Evolutionary conservation across 1,284 basidiomycete genomes (phyloP), one percentile per base, ranked within the genome.

Genomic region (Apiotrichum gamsii): DNA sequence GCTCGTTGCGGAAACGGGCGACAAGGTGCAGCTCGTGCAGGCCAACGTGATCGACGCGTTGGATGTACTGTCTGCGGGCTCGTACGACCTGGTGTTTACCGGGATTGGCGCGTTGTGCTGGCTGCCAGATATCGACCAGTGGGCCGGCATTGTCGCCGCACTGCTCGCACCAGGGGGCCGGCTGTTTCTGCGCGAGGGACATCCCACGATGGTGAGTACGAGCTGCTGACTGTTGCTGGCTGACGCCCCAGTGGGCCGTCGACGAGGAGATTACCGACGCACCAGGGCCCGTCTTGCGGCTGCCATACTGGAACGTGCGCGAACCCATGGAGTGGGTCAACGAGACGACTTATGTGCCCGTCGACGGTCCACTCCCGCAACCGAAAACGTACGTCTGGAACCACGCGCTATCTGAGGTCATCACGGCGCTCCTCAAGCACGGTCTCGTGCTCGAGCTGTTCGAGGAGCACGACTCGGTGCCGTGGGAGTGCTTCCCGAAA

Each of bases 41-140:
- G 45, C 38, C 5, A 35, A 46, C 25, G 45, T 46, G 19, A 35
- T 40, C 25, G 45, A 34, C 5, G 38, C 45, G 14, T 25, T 13
- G 16, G 8, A 10, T 2, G 24, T 40, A 4, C 38, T 46, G 1
- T 16, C 37, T 5, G 21, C 20, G 9, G 32, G 25, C 1, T 5
- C 30, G 11, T 46, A 35, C n/a, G 45, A 46, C 38, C 24, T 46
- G 14, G 45, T 46, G 23, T 46, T 35, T 24, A 46, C 45, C 6
- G 45, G 45, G 25, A 21, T 46, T 24, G 45, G 45, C 9, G 45
- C 45, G 24, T 33, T 46, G 4, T 46, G 45, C 45, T 46, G 45
- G 45, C 38, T 46, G 5, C 45, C 45, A 4, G 39, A 40, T 19
- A 46, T 46, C 3, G 15, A 20, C 6, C 8, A n/a, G 14, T 46